Evolutionary conservation across 192 early-diverging fungal species (phyloP).

Genomic region (Funneliformis geosporum): DNA sequence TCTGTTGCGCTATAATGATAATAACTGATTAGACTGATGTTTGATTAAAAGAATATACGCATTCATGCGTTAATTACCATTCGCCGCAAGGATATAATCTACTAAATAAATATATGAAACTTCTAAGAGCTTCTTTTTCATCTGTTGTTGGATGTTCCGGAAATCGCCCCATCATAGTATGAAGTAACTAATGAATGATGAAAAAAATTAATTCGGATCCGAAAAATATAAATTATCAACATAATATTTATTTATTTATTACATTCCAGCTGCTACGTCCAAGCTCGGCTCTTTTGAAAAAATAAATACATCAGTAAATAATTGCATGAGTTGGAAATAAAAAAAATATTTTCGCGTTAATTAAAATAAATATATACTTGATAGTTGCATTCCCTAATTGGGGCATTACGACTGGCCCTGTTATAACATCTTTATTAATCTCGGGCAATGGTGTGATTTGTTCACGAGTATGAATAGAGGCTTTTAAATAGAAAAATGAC

Average conservation of each 20-base stretch:
- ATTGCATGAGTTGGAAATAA: not conserved
- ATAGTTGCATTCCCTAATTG: not conserved
- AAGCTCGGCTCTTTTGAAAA: slow-evolving; percentile 71
- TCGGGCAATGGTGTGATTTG: not conserved
- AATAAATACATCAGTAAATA: not conserved
- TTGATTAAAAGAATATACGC: not conserved
- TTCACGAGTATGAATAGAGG: slow-evolving; percentile 12
- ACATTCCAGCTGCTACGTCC: slow-evolving; percentile 86
- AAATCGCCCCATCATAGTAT: slow-evolving; percentile 90
- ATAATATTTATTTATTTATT: not conserved
- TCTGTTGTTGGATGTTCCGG: slow-evolving; percentile 75
- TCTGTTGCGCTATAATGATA: slow-evolving; percentile 70
- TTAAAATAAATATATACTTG: not conserved
- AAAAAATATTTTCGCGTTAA: not conserved
- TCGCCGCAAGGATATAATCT: slow-evolving; percentile 96
- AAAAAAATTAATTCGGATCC: not conserved
- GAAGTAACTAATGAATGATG: slow-evolving; percentile 59
- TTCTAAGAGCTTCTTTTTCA: slow-evolving; percentile 73
- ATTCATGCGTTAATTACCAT: slow-evolving; percentile 55
- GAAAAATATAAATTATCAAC: not conserved
- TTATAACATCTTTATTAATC: not conserved
- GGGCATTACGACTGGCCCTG: not conserved
- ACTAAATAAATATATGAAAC: slow-evolving; percentile 82
- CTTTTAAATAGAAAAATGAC: slow-evolving; percentile 34
- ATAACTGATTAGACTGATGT: slow-evolving; percentile 5